These are phyloP conservation scores for Elaeis oleifera DNA, from an alignment of 202 grass and related monocot species.

Conservation along the genomic window DNA sequence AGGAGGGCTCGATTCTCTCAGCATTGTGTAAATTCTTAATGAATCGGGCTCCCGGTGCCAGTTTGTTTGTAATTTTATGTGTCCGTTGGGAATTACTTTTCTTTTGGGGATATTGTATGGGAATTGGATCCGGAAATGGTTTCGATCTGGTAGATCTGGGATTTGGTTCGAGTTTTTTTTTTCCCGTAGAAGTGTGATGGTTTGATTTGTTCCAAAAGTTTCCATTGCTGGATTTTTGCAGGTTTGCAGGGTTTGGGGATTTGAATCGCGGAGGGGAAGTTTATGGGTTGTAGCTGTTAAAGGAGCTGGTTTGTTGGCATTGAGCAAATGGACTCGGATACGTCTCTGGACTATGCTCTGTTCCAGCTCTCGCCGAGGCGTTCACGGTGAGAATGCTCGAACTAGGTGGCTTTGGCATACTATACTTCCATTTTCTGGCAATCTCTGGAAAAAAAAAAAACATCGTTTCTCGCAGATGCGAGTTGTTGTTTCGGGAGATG, in stretches of 20 bases:
- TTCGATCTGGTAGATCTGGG: conserved; percentile 55
- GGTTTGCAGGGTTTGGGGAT: no score
- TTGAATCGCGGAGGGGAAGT: no score
- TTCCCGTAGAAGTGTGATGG: no score
- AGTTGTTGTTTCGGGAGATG: conserved; percentile 78
- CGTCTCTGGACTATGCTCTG: conserved; percentile 70
- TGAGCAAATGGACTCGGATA: conserved; percentile 52
- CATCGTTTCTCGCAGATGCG: conserved; percentile 50
- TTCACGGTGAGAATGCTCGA: conserved; percentile 46
- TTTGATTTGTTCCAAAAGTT: no score
- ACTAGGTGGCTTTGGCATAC: conserved; percentile 8
- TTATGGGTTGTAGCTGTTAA: no score
- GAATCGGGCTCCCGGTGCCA: no score
- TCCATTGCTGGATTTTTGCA: no score
- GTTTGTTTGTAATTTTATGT: no score
- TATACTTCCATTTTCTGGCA: neutral
- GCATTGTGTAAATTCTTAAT: no score
- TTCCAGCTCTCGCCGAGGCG: conserved; percentile 90
- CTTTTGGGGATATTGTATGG: neutral
- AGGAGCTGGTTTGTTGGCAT: no score
- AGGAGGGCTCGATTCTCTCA: no score
- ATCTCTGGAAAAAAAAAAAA: neutral
- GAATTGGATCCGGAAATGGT: conserved; percentile 16
- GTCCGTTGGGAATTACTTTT: neutral
- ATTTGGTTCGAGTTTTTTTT: neutral